Evolutionary conservation across 2,329 filamentous ascomycete genomes (phyloP).

Genomic region (Penicillium hesseltinei): DNA sequence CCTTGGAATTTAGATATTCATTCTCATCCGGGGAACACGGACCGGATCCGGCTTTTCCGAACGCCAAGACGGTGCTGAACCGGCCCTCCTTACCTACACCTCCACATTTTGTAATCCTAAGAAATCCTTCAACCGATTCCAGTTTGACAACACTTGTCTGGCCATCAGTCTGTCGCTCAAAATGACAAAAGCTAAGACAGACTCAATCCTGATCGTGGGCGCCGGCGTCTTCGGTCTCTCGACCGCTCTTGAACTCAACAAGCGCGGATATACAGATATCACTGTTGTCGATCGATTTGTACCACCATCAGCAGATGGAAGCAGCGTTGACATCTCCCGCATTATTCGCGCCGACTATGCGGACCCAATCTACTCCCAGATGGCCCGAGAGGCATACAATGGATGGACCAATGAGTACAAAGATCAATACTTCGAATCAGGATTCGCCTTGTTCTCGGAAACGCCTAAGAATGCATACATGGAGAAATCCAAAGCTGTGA

Average conservation of each 20-base stretch:
- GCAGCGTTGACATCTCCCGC: constrained; percentile 57
- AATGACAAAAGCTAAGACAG: constrained; percentile 23
- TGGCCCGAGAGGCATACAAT: constrained; percentile 68
- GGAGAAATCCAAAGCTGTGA: constrained; percentile 33
- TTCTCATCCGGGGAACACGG: constrained; percentile 14
- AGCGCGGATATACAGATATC: constrained; percentile 53
- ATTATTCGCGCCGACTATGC: constrained; percentile 72
- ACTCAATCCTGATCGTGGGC: constrained; percentile 58
- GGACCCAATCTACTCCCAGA: constrained; percentile 67
- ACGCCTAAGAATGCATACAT: constrained; percentile 27
- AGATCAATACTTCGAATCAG: constrained; percentile 26
- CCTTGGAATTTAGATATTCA: background rate
- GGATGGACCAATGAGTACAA: constrained; percentile 55
- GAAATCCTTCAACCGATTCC: background rate
- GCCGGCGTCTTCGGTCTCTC: constrained; percentile 19
- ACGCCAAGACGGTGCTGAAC: constrained; percentile 18
- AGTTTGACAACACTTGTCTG: background rate
- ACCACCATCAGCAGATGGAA: constrained; percentile 54
- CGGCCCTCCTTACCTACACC: constrained; percentile 1
- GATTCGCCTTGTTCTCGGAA: constrained; percentile 31
- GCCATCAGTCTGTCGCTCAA: constrained; percentile 5
- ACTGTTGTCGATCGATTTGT: constrained; percentile 56
- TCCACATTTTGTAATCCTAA: background rate
- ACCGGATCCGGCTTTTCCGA: constrained; percentile 16
- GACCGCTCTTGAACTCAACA: constrained; percentile 64